These are phyloP conservation scores for Liriodendron chinense DNA, from an alignment of 164 flowering plant genomes.

Conservation along the genomic window DNA sequence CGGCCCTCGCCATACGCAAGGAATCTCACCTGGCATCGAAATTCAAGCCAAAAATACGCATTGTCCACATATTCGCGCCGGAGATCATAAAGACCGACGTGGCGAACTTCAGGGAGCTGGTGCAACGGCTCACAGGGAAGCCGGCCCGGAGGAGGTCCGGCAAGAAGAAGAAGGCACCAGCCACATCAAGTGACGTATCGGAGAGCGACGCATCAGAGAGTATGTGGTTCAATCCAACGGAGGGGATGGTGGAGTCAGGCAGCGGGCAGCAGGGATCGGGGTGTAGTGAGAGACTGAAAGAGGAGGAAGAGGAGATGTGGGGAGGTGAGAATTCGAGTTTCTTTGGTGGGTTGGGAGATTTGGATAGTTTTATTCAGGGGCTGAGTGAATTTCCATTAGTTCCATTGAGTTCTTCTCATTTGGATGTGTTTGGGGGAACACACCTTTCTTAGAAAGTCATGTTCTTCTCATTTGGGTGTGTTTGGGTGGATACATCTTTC, in stretches of 20 bases:
- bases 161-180: slow-evolving; percentile 2
- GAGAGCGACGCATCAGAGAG: neutral
- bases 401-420: slow-evolving; percentile 37
- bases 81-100: slow-evolving; percentile 91
- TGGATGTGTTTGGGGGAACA: slow-evolving; percentile 41
- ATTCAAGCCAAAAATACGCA: slow-evolving; percentile 69
- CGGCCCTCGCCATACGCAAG: slow-evolving; percentile 46
- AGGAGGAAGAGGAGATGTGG: slow-evolving; percentile 42
- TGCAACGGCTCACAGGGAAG: slow-evolving; percentile 85
- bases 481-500: slow-evolving; percentile 25
- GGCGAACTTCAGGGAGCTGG: slow-evolving; percentile 75
- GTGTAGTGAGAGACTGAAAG: slow-evolving; percentile 25
- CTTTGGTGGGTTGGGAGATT: slow-evolving; percentile 51
- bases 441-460: neutral
- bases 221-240: neutral
- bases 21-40: slow-evolving; percentile 58
- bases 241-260: slow-evolving; percentile 7
- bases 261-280: slow-evolving; percentile 19
- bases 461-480: slow-evolving; percentile 31
- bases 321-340: slow-evolving; percentile 38
- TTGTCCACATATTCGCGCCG: slow-evolving; percentile 87
- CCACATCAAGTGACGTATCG: slow-evolving; percentile 5
- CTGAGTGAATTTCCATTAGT: slow-evolving; percentile 39
- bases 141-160: slow-evolving; percentile 31
- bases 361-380: slow-evolving; percentile 65